Conservation (phyloP, 148 eudicot genomes). For the Simmondsia chinensis region DNA sequence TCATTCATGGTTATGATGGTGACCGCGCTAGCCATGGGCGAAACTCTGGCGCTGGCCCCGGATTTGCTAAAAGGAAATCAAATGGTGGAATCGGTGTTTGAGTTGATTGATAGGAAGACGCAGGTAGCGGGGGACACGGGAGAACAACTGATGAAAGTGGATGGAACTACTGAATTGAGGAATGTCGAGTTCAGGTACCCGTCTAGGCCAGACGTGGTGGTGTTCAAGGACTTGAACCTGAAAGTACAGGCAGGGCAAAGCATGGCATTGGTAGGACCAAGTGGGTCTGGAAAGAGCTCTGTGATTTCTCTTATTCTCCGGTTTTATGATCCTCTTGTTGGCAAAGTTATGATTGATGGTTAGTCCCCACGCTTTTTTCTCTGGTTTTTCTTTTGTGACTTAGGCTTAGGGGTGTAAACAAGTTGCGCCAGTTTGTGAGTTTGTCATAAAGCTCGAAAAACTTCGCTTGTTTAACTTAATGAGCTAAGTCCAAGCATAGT, state of each 20-base stretch:
- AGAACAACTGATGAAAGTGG: conserved; percentile 63
- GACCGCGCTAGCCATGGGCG: conserved; percentile 94
- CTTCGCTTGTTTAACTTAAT: no score
- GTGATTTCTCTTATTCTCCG: conserved; percentile 76
- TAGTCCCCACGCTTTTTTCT: conserved; percentile 12
- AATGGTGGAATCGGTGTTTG: conserved; percentile 93
- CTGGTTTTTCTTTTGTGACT: background rate
- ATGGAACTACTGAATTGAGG: conserved; percentile 69
- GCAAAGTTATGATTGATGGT: conserved; percentile 87
- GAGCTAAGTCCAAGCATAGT: no score
- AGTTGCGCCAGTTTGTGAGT: no score
- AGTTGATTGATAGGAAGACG: conserved; percentile 64
- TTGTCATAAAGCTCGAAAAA: no score
- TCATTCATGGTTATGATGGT: conserved; percentile 93
- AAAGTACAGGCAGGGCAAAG: conserved; percentile 62
- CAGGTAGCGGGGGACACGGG: conserved; percentile 57
- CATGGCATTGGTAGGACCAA: conserved; percentile 94
- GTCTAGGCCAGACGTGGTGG: conserved; percentile 66
- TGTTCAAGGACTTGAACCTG: conserved; percentile 64
- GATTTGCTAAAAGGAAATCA: conserved; percentile 86
- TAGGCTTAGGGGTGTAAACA: no score
- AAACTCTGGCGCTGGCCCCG: conserved; percentile 91
- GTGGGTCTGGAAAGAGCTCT: conserved; percentile 97
- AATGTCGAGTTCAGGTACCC: conserved; percentile 78
- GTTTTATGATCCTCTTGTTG: conserved; percentile 81